Conservation (phyloP, 2,329 filamentous ascomycete species). For the Botrytis squamosa region DNA sequence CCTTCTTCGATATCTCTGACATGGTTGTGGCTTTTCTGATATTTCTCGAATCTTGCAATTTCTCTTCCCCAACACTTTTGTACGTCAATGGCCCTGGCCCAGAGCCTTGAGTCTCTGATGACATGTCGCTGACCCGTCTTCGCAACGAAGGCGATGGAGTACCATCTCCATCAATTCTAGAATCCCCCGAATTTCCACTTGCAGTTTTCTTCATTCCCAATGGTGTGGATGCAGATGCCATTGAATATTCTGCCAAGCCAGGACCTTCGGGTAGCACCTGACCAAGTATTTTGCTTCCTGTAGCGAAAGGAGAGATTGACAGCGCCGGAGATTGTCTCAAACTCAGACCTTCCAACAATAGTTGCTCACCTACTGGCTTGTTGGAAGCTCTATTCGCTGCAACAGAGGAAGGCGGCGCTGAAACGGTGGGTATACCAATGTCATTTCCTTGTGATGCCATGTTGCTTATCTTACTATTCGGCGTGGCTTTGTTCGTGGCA, state of each 20-base stretch:
- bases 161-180: neutral
- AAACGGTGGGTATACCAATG: no score
- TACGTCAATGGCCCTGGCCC: neutral
- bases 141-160: neutral
- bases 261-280: neutral
- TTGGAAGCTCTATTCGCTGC: neutral
- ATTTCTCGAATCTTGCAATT: no score
- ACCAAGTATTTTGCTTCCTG: neutral
- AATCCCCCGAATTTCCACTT: neutral
- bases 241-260: no score
- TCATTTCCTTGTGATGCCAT: neutral
- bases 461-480: neutral
- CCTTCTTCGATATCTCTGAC: no score
- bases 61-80: no score
- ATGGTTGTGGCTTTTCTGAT: no score
- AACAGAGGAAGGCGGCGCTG: neutral
- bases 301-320: neutral
- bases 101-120: neutral
- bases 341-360: neutral
- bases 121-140: neutral
- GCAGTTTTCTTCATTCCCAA: neutral
- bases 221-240: neutral
- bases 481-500: rapidly evolving
- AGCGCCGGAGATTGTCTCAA: neutral
- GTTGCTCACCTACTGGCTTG: neutral